Conservation (phyloP, 2,329 filamentous ascomycete genomes). For the Epichloe elymi region DNA sequence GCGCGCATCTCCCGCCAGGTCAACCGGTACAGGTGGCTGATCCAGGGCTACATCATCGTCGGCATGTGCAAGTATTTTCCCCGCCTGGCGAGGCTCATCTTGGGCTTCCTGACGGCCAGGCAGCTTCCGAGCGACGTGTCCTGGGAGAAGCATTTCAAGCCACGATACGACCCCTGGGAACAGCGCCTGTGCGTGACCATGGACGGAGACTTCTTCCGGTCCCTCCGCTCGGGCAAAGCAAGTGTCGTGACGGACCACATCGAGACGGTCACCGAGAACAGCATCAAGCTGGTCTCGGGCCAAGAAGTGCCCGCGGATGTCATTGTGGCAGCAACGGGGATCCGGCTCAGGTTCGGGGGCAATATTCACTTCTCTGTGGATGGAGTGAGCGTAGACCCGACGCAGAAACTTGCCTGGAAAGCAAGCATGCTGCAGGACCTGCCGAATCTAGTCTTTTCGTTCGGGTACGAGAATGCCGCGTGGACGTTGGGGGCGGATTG, state of each 20-base stretch:
- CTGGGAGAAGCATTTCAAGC: conserved; percentile 41
- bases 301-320: conserved; percentile 40
- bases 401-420: conserved; percentile 42
- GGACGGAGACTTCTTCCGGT: conserved; percentile 32
- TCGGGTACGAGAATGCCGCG: conserved; percentile 46
- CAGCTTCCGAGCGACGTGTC: conserved; percentile 35
- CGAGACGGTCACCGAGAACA: conserved; percentile 26
- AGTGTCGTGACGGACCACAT: conserved; percentile 33
- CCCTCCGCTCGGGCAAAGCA: conserved; percentile 24
- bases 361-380: conserved; percentile 38
- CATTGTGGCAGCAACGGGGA: conserved; percentile 53
- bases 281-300: conserved; percentile 31
- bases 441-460: conserved; percentile 44
- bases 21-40: conserved; percentile 32
- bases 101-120: conserved; percentile 27
- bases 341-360: conserved; percentile 44
- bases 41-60: conserved; percentile 27
- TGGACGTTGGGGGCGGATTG: conserved; percentile 52
- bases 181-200: conserved; percentile 51
- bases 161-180: conserved; percentile 47
- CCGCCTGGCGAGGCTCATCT: conserved; percentile 24
- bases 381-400: conserved; percentile 27
- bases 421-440: conserved; percentile 47
- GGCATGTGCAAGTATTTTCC: conserved; percentile 39
- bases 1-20: conserved; percentile 29